Percentiles rank a stretch among this genome's conserved stretches.
phyloP scores from a whole-genome alignment of 2,329 filamentous ascomycete species.

The Fusarium compactum region DNA sequence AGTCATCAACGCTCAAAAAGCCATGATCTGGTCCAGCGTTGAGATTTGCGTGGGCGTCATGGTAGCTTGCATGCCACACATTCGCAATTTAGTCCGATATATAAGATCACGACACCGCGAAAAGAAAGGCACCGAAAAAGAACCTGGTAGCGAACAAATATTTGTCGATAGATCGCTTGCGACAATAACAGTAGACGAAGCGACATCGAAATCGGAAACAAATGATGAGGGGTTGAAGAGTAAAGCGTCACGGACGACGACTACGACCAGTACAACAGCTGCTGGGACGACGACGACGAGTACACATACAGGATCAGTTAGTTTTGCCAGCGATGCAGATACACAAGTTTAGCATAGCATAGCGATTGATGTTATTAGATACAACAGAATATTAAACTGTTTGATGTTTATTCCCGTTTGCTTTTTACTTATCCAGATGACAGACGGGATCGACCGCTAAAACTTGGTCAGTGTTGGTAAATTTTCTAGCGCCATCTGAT shows the following conservation, averaged over 20 bases:
- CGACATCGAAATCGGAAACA: background rate
- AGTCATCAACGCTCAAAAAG: slow-evolving; percentile 16
- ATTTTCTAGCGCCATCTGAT: slow-evolving; percentile 28
- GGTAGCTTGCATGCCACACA: slow-evolving; percentile 33
- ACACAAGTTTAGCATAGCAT: slow-evolving; percentile 10
- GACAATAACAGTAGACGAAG: background rate
- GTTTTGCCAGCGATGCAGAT: slow-evolving; percentile 23
- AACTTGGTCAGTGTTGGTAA: background rate
- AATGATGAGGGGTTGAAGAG: background rate
- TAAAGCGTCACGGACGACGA: background rate
- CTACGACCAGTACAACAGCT: background rate
- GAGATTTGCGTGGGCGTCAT: slow-evolving; percentile 27
- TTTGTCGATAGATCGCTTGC: slow-evolving; percentile 30
- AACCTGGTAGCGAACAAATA: background rate
- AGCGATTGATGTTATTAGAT: background rate
- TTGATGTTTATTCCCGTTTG: background rate
- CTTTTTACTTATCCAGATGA: background rate
- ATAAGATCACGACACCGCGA: background rate
- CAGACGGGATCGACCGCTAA: slow-evolving; percentile 9
- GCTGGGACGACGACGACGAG: background rate
- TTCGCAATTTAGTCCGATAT: slow-evolving; percentile 10
- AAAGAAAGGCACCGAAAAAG: background rate
- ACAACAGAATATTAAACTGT: background rate
- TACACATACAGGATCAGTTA: background rate
- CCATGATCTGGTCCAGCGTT: slow-evolving; percentile 19